These are phyloP conservation scores for Gossypium sturtianum DNA, from an alignment of 345 rosid species.

Conservation along the genomic window DNA sequence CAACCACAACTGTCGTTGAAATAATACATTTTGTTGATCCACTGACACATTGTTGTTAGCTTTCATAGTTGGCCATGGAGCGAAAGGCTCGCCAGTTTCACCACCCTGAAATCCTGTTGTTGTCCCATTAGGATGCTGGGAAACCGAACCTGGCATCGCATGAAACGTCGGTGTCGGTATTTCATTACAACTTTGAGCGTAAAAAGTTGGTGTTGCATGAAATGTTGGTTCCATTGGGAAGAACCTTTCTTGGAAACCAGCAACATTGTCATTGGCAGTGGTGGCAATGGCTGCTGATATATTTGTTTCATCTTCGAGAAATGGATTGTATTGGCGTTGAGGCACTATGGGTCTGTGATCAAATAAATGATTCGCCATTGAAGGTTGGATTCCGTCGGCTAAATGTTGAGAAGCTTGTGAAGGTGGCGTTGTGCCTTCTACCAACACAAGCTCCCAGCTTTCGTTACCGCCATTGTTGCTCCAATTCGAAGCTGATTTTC, in stretches of 20 bases:
- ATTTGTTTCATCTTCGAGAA: conserved; percentile 28
- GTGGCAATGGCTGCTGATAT: neutral
- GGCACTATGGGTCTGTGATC: neutral
- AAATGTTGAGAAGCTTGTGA: conserved; percentile 17
- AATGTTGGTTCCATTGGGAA: conserved; percentile 40
- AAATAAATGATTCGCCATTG: neutral
- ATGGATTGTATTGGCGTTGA: conserved; percentile 27
- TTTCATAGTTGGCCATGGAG: conserved; percentile 18
- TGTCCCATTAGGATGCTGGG: neutral
- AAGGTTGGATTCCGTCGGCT: neutral
- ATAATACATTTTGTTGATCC: conserved; percentile 35
- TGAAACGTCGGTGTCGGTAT: neutral
- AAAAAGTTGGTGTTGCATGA: conserved; percentile 40
- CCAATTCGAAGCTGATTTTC: neutral
- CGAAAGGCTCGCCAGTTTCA: conserved; percentile 45
- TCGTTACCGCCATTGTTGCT: conserved; percentile 14
- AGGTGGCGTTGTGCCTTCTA: conserved; percentile 25
- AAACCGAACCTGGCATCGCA: neutral
- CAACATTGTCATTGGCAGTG: neutral
- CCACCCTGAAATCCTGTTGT: neutral
- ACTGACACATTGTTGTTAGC: conserved; percentile 6
- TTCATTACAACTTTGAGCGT: conserved; percentile 11
- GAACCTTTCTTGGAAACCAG: conserved; percentile 23
- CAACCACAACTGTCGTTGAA: conserved; percentile 66
- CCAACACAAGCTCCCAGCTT: conserved; percentile 55